phyloP scores from a whole-genome alignment of 2,329 filamentous ascomycete genomes.

The Sordariomycetes sp. region DNA sequence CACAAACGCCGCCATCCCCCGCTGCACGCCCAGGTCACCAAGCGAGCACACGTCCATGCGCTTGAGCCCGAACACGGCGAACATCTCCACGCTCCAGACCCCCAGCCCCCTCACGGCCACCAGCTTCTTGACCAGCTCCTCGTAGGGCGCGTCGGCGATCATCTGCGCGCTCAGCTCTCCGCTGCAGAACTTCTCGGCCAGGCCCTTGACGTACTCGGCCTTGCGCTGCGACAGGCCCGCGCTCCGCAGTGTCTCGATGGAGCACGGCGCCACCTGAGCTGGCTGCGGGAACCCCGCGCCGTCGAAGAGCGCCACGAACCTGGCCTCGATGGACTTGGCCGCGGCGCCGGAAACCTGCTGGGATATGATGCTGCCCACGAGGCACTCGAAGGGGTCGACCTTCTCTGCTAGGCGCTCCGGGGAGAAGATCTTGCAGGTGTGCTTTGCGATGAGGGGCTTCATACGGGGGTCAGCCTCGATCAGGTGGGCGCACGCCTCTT shows the following conservation, averaged over 20 bases:
- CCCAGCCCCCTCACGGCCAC: constrained; percentile 82
- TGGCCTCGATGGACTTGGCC: constrained; percentile 77
- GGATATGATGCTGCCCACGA: constrained; percentile 82
- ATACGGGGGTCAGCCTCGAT: constrained; percentile 63
- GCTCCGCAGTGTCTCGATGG: constrained; percentile 61
- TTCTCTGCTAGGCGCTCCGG: constrained; percentile 72
- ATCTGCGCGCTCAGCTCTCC: constrained; percentile 69
- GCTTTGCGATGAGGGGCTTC: constrained; percentile 57
- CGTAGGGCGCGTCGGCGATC: constrained; percentile 70
- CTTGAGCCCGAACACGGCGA: constrained; percentile 91
- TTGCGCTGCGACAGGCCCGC: constrained; percentile 90
- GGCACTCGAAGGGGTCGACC: constrained; percentile 77
- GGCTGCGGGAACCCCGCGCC: constrained; percentile 60
- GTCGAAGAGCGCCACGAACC: constrained; percentile 67
- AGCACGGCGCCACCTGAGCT: constrained; percentile 52
- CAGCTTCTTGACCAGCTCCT: constrained; percentile 72
- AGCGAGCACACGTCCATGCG: constrained; percentile 87
- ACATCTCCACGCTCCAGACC: constrained; percentile 94
- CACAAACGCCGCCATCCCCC: constrained; percentile 82
- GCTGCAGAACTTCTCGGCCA: constrained; percentile 68
- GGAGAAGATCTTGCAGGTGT: constrained; percentile 72
- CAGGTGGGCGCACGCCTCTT: constrained; percentile 66
- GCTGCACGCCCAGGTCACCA: constrained; percentile 86
- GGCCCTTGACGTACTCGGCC: constrained; percentile 83
- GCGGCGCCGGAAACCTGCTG: constrained; percentile 95